Percentiles rank a stretch among this genome's conserved stretches.
These are phyloP conservation scores for Cystobasidium onofrii DNA, from an alignment of 768 basidiomycete genomes.

Conservation along the genomic window DNA sequence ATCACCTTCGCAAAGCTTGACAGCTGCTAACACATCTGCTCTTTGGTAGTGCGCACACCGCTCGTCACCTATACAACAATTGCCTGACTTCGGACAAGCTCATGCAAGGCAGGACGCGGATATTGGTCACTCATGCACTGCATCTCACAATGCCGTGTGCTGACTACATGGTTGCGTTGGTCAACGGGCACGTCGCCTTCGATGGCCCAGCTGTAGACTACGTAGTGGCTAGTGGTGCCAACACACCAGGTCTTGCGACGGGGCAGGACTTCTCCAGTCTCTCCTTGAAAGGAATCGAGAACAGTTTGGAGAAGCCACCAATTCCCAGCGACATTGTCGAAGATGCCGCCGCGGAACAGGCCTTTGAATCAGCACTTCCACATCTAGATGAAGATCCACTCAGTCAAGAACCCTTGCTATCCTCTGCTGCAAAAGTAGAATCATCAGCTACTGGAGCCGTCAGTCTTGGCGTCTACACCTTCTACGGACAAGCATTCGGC, in stretches of 20 bases:
- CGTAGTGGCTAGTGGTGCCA: constrained; percentile 10
- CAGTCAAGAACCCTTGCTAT: neutral
- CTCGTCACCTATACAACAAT: constrained; percentile 50
- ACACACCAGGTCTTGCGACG: constrained; percentile 17
- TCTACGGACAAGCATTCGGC: constrained; percentile 21
- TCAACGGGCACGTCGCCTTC: constrained; percentile 33
- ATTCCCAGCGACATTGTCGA: neutral
- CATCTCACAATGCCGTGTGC: constrained; percentile 36
- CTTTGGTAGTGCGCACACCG: constrained; percentile 61
- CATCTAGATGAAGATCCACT: constrained; percentile 12
- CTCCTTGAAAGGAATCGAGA: neutral
- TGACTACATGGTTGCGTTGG: constrained; percentile 37
- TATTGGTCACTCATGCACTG: constrained; percentile 41
- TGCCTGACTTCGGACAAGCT: constrained; percentile 59
- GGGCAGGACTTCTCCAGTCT: constrained; percentile 25
- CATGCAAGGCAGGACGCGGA: constrained; percentile 61
- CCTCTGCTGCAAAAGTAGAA: constrained; percentile 1
- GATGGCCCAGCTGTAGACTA: constrained; percentile 35
- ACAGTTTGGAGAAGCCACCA: neutral
- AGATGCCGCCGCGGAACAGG: constrained; percentile 23
- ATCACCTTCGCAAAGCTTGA: too few species aligned
- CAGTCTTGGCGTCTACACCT: constrained; percentile 13
- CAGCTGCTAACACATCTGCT: too few species aligned
- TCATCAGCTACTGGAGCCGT: constrained; percentile 20
- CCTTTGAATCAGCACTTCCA: neutral